Conservation (phyloP, 1,139 yeast genomes). For the Hemisphaericaspora lyxosophila region DNA sequence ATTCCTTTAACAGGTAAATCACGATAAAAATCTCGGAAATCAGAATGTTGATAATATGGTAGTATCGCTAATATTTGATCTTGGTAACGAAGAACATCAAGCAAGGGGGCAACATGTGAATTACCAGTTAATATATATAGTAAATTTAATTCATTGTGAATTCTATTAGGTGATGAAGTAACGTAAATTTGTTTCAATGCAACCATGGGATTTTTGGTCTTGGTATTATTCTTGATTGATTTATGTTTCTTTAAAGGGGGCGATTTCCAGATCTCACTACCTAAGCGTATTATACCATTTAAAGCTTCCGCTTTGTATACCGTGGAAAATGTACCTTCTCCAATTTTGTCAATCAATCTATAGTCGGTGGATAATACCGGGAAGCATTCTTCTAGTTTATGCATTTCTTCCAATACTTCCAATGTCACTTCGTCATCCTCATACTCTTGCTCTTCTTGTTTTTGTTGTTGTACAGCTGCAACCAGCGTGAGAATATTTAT, state of each 20-base stretch:
- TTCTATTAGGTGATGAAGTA: slow-evolving; percentile 90
- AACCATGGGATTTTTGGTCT: slow-evolving; percentile 56
- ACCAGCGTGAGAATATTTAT: not conserved
- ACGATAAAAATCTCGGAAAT: slow-evolving; percentile 83
- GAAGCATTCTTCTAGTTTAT: slow-evolving; percentile 60
- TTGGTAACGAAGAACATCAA: slow-evolving; percentile 81
- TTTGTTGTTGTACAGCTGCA: not conserved
- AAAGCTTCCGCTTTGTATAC: slow-evolving; percentile 87
- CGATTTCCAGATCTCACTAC: slow-evolving; percentile 46
- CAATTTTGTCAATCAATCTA: slow-evolving; percentile 77
- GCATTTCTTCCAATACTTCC: slow-evolving; percentile 67
- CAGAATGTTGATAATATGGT: slow-evolving; percentile 90
- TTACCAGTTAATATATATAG: slow-evolving; percentile 69
- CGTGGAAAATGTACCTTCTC: slow-evolving; percentile 92
- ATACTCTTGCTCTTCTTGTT: slow-evolving; percentile 13
- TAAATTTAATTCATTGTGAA: slow-evolving; percentile 79
- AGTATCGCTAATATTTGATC: slow-evolving; percentile 93
- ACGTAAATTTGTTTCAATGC: slow-evolving; percentile 94
- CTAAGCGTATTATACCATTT: slow-evolving; percentile 39
- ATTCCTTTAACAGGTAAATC: slow-evolving; percentile 79
- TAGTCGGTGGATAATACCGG: slow-evolving; percentile 61
- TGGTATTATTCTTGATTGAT: slow-evolving; percentile 13
- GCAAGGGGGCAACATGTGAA: slow-evolving; percentile 77
- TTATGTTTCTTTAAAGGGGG: slow-evolving; percentile 39
- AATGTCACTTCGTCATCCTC: slow-evolving; percentile 49